Base-by-base conservation (phyloP, 805 yeast genomes). In the Yarrowia keelungensis region DNA sequence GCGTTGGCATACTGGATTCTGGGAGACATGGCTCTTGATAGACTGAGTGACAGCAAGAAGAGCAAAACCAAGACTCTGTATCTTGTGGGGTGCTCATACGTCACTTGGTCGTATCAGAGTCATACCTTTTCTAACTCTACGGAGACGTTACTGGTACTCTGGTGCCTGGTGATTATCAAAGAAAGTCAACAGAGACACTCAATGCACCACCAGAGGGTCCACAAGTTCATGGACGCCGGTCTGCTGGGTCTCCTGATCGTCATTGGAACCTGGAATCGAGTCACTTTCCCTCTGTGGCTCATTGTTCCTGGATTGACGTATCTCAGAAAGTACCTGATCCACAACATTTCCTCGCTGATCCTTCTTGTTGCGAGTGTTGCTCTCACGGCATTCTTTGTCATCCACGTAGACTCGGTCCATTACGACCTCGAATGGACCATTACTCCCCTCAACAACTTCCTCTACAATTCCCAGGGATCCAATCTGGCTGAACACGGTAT, bases 101-200 rank as follows among this genome's bases (percentile, higher is more conserved):
- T 92, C 41, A 88, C 97, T 0, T 82, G 91, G 80, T 86, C 88
- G 0, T 88, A 88, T 73, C 98, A 95, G 75, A 82, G 91, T 0
- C 98, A 92, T 75, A 87, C 96, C 0, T 90, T 95, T 73, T 90
- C 97, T n/a, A 95, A 95, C 75, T 85, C 92, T 26, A 74, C 91
- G 1, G 99, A 95, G 67, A 79, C 84, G 0, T 71, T 81, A 14
- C 54, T 89, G 50, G 79, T 89, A 10, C 72, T 88, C 22, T 75
- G 84, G 72, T 75, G 82, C 15, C 74, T 90, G 8, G 84, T 83
- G 69, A 76, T 87, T 39, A 81, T 89, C 47, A 83, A 80, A 64
- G 81, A 78, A 69, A 73, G 78, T 14, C 50, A 43, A 14, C 16
- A 49, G 11, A 64, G 71, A 73, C 49, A 65, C 68, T 19, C 61